phyloP scores from a whole-genome alignment of 2,329 filamentous ascomycete genomes.

The Alternaria sp. region DNA sequence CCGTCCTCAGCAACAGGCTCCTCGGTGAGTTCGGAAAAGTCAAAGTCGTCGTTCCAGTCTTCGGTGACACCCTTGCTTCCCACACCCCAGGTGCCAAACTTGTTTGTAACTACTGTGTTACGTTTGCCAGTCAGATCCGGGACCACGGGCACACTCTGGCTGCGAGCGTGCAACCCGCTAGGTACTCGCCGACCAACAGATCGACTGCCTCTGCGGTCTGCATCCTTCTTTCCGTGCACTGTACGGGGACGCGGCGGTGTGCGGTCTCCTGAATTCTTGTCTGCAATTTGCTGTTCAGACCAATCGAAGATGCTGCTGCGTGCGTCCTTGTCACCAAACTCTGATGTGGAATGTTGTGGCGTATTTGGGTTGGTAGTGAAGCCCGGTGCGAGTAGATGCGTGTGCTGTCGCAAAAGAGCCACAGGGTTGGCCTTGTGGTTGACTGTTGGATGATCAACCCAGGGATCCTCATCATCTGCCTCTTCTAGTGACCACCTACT shows the following conservation, averaged over 20 bases:
- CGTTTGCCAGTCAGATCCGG: constrained; percentile 67
- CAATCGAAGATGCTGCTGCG: constrained; percentile 80
- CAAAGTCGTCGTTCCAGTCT: constrained; percentile 91
- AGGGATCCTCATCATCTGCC: constrained; percentile 48
- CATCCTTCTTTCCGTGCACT: constrained; percentile 78
- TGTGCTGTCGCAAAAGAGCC: constrained; percentile 45
- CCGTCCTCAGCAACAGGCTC: constrained; percentile 39
- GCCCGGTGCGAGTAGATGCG: constrained; percentile 38
- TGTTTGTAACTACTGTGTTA: constrained; percentile 66
- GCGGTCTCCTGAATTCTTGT: constrained; percentile 68
- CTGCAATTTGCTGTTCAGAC: constrained; percentile 72
- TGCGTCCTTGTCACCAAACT: constrained; percentile 53
- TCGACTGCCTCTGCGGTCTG: constrained; percentile 75
- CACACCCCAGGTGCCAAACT: constrained; percentile 84
- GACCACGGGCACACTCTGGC: constrained; percentile 79
- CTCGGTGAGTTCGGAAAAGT: constrained; percentile 69
- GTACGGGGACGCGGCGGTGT: constrained; percentile 74
- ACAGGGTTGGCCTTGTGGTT: constrained; percentile 43
- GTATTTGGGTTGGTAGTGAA: constrained; percentile 51
- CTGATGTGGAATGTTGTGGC: constrained; percentile 48
- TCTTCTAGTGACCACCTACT: constrained; percentile 55
- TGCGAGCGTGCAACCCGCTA: constrained; percentile 76
- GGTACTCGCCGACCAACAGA: constrained; percentile 72
- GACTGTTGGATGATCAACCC: constrained; percentile 51
- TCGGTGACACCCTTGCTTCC: constrained; percentile 83